These are phyloP conservation scores for Phlegmacium glaucopus DNA, from an alignment of 768 basidiomycete species.

Conservation along the genomic window DNA sequence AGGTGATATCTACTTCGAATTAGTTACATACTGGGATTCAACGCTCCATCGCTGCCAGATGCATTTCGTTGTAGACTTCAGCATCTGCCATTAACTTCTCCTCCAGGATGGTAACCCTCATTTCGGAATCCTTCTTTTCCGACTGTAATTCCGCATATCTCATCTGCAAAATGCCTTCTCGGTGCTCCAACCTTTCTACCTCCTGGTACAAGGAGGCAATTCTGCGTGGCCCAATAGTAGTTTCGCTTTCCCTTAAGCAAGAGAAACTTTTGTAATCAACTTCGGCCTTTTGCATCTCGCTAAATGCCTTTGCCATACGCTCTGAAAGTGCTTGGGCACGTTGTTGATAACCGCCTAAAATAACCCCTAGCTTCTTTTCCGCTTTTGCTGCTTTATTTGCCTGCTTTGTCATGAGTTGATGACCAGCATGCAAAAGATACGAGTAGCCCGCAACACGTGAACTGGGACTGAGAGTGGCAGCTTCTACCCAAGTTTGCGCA, in stretches of 20 bases:
- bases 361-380: constrained; percentile 87
- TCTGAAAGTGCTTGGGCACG: constrained; percentile 65
- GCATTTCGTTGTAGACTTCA: constrained; percentile 76
- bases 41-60: constrained; percentile 61
- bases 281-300: constrained; percentile 62
- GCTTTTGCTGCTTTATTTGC: constrained; percentile 76
- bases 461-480: constrained; percentile 50
- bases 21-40: too few relatives aligned
- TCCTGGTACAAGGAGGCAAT: constrained; percentile 82
- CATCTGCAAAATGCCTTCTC: constrained; percentile 78
- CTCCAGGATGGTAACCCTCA: constrained; percentile 63
- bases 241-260: constrained; percentile 69
- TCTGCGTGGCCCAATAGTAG: constrained; percentile 71
- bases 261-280: constrained; percentile 80
- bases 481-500: constrained; percentile 58
- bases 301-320: constrained; percentile 64
- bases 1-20: too few relatives aligned
- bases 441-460: constrained; percentile 63
- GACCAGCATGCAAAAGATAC: constrained; percentile 54
- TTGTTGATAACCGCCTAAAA: constrained; percentile 88
- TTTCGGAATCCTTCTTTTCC: constrained; percentile 60
- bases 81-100: constrained; percentile 86
- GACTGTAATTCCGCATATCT: constrained; percentile 80
- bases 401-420: constrained; percentile 75
- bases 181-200: constrained; percentile 72